Percentiles rank a stretch among this genome's conserved stretches.
These are phyloP conservation scores for Mycena metata DNA, from an alignment of 768 basidiomycete species.

Conservation along the genomic window DNA sequence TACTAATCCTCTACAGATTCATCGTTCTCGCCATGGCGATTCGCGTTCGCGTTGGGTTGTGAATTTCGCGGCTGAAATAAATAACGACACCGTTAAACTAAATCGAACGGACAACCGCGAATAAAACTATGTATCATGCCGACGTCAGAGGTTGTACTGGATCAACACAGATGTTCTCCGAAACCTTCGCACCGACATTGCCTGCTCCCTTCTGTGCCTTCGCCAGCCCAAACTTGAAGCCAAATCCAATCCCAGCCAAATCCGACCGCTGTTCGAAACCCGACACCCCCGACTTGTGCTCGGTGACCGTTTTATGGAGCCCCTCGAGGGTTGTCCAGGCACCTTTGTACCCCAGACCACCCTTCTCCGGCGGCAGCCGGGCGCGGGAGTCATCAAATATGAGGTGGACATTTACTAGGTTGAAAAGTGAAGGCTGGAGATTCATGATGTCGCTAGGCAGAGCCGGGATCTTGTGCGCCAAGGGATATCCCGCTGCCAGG, in stretches of 20 bases:
- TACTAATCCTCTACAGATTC: no score
- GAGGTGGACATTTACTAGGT: slow-evolving; percentile 65
- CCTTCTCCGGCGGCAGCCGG: slow-evolving; percentile 63
- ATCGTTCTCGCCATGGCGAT: no score
- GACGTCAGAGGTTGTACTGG: slow-evolving; percentile 41
- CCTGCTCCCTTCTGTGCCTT: slow-evolving; percentile 46
- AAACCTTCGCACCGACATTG: slow-evolving; percentile 47
- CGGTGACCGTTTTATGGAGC: slow-evolving; percentile 67
- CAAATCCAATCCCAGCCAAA: slow-evolving; percentile 61
- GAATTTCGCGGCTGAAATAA: no score
- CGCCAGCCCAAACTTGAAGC: slow-evolving; percentile 54
- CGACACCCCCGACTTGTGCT: slow-evolving; percentile 56
- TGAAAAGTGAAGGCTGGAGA: slow-evolving; percentile 72
- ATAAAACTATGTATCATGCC: slow-evolving; percentile 16
- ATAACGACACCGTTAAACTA: no score
- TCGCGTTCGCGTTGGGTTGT: no score
- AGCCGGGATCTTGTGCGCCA: slow-evolving; percentile 58
- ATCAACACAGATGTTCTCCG: slow-evolving; percentile 45
- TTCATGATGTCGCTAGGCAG: slow-evolving; percentile 65
- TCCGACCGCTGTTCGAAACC: slow-evolving; percentile 55
- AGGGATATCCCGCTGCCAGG: slow-evolving; percentile 44
- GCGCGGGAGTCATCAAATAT: slow-evolving; percentile 79
- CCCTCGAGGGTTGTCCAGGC: slow-evolving; percentile 71
- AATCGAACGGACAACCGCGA: background rate
- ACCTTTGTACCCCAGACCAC: slow-evolving; percentile 75